These are phyloP conservation scores for Pisolithus thermaeus DNA, from an alignment of 1,284 basidiomycete genomes.

Conservation along the genomic window DNA sequence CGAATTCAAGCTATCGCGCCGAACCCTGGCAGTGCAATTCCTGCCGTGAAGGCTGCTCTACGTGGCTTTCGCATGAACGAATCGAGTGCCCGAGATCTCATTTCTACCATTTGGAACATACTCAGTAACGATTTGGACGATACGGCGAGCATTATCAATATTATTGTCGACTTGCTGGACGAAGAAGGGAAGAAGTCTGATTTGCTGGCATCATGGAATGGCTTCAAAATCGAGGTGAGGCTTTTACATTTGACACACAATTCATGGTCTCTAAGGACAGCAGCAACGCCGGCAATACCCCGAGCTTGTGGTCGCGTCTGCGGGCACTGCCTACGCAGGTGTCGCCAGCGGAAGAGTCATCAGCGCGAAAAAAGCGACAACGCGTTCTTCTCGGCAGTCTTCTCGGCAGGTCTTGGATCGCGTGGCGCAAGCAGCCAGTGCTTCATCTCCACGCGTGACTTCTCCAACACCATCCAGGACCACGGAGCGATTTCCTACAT, in stretches of 20 bases:
- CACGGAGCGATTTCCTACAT: constrained; percentile 43
- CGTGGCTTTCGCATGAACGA: constrained; percentile 79
- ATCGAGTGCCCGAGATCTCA: constrained; percentile 75
- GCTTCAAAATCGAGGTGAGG: constrained; percentile 73
- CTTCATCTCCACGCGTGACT: constrained; percentile 34
- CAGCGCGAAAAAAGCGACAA: constrained; percentile 74
- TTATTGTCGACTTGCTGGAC: constrained; percentile 76
- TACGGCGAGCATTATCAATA: constrained; percentile 72
- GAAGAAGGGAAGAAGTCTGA: constrained; percentile 81
- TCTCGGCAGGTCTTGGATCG: constrained; percentile 77
- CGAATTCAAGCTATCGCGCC: constrained; percentile 65
- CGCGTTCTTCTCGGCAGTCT: constrained; percentile 50
- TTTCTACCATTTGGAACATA: constrained; percentile 84
- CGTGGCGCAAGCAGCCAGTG: constrained; percentile 78
- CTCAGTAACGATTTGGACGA: constrained; percentile 75
- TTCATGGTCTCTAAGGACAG: constrained; percentile 2
- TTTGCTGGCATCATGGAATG: constrained; percentile 74
- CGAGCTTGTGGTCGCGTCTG: constrained; percentile 58
- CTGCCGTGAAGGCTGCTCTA: constrained; percentile 77
- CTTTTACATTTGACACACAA: background rate
- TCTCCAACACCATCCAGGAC: constrained; percentile 11
- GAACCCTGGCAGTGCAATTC: constrained; percentile 67
- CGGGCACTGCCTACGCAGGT: constrained; percentile 66
- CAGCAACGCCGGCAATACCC: constrained; percentile 84
- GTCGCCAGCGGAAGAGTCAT: constrained; percentile 78